Evolutionary conservation across 1,284 basidiomycete genomes (phyloP).

Genomic region (Microbotryomycetes sp.): DNA sequence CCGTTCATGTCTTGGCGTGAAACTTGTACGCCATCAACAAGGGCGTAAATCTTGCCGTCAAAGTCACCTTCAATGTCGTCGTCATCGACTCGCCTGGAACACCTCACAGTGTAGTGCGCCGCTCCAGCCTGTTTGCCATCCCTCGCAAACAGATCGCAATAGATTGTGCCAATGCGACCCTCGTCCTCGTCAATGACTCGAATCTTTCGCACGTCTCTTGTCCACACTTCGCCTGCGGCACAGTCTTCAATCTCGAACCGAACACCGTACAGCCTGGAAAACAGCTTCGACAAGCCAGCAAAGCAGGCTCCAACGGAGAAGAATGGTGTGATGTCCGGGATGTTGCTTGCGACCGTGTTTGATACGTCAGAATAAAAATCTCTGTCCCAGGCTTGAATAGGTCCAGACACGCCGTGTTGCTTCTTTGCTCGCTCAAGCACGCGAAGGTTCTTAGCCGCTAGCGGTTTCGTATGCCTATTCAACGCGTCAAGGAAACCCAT

Average conservation of each 20-base stretch:
- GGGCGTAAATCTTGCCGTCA: conserved; percentile 21
- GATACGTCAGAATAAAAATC: conserved; percentile 59
- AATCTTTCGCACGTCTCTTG: conserved; percentile 70
- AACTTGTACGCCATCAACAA: conserved; percentile 45
- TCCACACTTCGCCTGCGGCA: conserved; percentile 86
- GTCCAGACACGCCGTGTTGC: conserved; percentile 45
- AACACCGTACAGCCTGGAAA: conserved; percentile 79
- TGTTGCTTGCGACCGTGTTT: conserved; percentile 9
- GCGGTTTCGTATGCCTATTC: conserved; percentile 65
- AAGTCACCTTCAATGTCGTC: conserved; percentile 72
- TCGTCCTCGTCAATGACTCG: conserved; percentile 83
- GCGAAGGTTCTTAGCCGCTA: conserved; percentile 64
- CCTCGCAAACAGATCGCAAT: conserved; percentile 82
- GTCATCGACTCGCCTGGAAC: conserved; percentile 82
- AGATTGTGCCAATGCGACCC: conserved; percentile 86
- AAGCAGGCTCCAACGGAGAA: conserved; percentile 77
- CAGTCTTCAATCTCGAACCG: conserved; percentile 60
- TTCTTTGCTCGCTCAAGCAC: conserved; percentile 68
- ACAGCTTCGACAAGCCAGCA: conserved; percentile 75
- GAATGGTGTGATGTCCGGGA: conserved; percentile 56
- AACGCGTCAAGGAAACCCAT: conserved; percentile 71
- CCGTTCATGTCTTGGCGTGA: conserved; percentile 36
- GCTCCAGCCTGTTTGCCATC: conserved; percentile 82
- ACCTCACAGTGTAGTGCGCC: conserved; percentile 95
- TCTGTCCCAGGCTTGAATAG: conserved; percentile 75